Base-by-base conservation (phyloP, 164 flowering plant species). In the Houttuynia cordata region DNA sequence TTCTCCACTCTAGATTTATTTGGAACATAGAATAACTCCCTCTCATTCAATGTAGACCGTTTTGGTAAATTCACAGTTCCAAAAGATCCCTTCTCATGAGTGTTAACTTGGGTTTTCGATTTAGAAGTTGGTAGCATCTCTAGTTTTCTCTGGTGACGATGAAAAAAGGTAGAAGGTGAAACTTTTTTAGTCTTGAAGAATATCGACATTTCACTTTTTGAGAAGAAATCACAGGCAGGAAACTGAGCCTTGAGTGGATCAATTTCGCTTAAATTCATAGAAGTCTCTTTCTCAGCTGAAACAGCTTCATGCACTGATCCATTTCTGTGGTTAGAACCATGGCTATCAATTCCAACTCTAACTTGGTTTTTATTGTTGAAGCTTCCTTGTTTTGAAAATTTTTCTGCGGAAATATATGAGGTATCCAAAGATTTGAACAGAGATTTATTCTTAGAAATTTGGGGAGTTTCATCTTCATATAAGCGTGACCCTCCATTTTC, bases 231-330 rank as follows among this genome's bases (percentile, higher is more conserved):
- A 45, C 76, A 63, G 20, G 90, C 81, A 60, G 94, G 98, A 63
- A 81, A 14, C 73, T 93, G 98, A 66, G 88, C 73, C 62, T 75
- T 82, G 24, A 93, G 65, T 51, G 98, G 98, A 57, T 86, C 74
- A 67, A 74, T 63, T 56, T 73, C 74, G 22, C 22, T 40, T 58
- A 51, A 63, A 58, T 41, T 67, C 8, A 24, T 49, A 14, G 41
- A 25, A 66, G 78, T 63, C 64, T 61, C 71, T 59, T 24, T 61
- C 23, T 49, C 78, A 61, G 61, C 52, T 15, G 39, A 65, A 59
- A 62, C 64, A 61, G 41, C 30, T 52, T 54, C 41, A 52, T 65
- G 61, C n/a, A 22, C 25, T 42, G 73, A 53, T 21, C 51, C 50
- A 22, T 56, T 25, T 60, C 59, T 70, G 59, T 70, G 53, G 13